Evolutionary conservation across 768 basidiomycete genomes (phyloP).

Genomic region (Solioccasus polychromus): DNA sequence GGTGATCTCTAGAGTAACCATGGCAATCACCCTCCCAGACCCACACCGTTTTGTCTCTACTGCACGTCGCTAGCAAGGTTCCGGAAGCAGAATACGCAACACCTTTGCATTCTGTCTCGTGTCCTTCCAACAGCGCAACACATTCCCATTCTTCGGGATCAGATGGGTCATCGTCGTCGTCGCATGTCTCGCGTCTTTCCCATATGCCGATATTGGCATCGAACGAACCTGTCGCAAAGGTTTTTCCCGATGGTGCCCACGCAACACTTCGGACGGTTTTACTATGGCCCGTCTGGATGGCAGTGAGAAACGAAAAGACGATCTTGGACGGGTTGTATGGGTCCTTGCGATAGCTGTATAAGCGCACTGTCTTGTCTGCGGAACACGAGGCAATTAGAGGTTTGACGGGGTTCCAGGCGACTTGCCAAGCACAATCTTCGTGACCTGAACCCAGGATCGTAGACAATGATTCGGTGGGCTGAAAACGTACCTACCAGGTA

Average conservation of each 20-base stretch:
- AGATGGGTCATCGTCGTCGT: constrained; percentile 27
- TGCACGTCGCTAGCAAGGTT: constrained; percentile 87
- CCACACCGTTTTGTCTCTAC: constrained; percentile 97
- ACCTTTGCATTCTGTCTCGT: constrained; percentile 95
- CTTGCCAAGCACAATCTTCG: constrained; percentile 81
- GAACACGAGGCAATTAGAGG: constrained; percentile 91
- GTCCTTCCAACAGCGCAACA: constrained; percentile 82
- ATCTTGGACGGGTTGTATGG: constrained; percentile 24
- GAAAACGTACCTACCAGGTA: constrained; percentile 18
- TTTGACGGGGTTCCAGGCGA: constrained; percentile 84
- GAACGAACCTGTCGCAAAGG: constrained; percentile 90
- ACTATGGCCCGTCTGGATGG: constrained; percentile 80
- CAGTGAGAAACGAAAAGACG: constrained; percentile 49
- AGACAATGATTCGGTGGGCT: too few species aligned
- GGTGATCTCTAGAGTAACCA: neutral
- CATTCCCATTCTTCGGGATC: constrained; percentile 79
- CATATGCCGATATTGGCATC: constrained; percentile 91
- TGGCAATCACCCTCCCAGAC: constrained; percentile 85
- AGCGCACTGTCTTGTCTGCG: constrained; percentile 85
- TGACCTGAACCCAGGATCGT: constrained; percentile 47
- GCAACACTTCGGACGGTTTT: constrained; percentile 85
- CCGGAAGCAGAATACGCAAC: constrained; percentile 78
- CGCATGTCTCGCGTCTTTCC: constrained; percentile 61
- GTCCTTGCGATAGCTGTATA: constrained; percentile 63
- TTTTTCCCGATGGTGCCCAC: constrained; percentile 86